Conservation (phyloP, 176 grass and related monocot species). For the Olyra latifolia region DNA sequence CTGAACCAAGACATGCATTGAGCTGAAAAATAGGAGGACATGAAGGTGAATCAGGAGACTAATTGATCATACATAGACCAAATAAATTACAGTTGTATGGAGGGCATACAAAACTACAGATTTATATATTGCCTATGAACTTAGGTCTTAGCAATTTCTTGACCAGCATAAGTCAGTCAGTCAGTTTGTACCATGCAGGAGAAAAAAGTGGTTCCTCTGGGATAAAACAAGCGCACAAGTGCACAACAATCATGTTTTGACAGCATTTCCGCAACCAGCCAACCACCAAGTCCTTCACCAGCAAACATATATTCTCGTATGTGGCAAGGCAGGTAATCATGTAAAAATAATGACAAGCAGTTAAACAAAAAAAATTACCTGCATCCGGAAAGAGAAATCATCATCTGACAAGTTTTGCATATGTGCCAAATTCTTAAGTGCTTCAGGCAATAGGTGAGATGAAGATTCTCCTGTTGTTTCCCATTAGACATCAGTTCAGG, state of each 20-base stretch:
- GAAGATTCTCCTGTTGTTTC: conserved; percentile 70
- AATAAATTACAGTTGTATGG: neutral
- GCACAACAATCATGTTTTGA: neutral
- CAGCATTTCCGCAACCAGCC: neutral
- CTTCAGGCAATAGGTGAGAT: conserved; percentile 67
- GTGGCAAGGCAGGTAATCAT: neutral
- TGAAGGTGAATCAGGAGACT: conserved; percentile 10
- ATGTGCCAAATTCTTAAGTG: conserved; percentile 68
- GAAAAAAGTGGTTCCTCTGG: neutral
- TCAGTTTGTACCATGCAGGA: neutral
- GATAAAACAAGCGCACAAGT: neutral
- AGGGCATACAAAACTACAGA: conserved; percentile 7
- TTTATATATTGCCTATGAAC: neutral
- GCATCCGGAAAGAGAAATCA: conserved; percentile 81
- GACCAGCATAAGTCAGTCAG: neutral
- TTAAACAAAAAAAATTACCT: conserved; percentile 53
- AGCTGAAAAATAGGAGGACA: conserved; percentile 66
- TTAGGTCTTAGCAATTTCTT: neutral
- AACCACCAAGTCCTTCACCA: neutral
- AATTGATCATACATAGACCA: neutral
- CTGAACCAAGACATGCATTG: conserved; percentile 80
- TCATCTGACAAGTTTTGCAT: conserved; percentile 85
- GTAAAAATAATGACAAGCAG: neutral
- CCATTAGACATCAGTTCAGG: conserved; percentile 31
- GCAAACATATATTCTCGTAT: neutral